Evolutionary conservation across 139 green algal species (phyloP), one percentile per base, ranked within the genome.

Genomic region (Nannochloris sp.): DNA sequence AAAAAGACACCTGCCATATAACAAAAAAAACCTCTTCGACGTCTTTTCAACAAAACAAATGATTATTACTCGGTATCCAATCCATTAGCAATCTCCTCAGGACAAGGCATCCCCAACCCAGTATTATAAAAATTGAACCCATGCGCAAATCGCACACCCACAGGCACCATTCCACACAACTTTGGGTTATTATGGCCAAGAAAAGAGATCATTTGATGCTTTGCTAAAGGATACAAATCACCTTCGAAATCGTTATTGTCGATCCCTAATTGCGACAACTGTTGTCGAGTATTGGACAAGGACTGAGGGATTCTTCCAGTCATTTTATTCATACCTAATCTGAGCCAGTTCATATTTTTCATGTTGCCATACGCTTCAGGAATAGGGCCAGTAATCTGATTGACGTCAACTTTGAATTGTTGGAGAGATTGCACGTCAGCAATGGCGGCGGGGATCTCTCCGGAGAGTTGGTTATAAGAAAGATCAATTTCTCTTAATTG

Each of bases 151-250:
- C 73, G 62, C 12, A 81, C 31, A 23, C 62, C 55, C 25, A 63
- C 36, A 4, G 76, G 73, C 12, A 83, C 68, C 76, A 82, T 83
- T 35, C 76, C 76, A 46, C 76, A 83, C 57, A 82, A 60, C n/a
- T 65, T 59, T 7, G 64, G 65, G 48, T 81, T 81, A 34, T 72
- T 54, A 14, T 56, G 47, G 9, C 34, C 39, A 0, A 54, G 55
- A 19, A 72, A 67, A 13, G 61, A 60, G 23, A 70, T 46, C 6
- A 81, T 25, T 13, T 27, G 59, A 39, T 64, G 36, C 19, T 59
- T 27, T 1, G 61, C 46, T n/a, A 82, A 53, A 24, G 32, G 14
- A 55, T 75, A 66, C 25, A 82, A 60, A 35, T 82, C 33, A 3
- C 75, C 75, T 33, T 65, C 36, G 54, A 79, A 65, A 54, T 73